A percentile compares a stretch with the other conserved stretches of the same genome.
These are phyloP conservation scores for Thalassiosira profunda DNA, from an alignment of 108 stramenopile genomes.

Conservation along the genomic window DNA sequence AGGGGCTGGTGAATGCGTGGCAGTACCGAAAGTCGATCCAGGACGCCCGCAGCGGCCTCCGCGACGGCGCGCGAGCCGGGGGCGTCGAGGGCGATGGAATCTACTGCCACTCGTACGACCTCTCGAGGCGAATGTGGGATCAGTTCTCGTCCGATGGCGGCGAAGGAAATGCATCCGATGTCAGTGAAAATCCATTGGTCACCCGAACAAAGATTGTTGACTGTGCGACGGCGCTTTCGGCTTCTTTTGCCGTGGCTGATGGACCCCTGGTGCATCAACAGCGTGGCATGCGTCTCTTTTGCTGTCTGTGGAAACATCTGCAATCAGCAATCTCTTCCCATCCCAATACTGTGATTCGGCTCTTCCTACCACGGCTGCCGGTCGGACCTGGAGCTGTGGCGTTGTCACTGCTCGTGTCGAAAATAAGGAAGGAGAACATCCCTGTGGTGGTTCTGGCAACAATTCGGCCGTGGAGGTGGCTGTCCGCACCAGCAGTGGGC, in stretches of 20 bases:
- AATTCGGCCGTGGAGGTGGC: slow-evolving; percentile 58
- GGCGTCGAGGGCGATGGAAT: slow-evolving; percentile 29
- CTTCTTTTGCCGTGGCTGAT: neutral
- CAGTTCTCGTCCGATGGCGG: slow-evolving; percentile 41
- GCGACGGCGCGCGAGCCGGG: neutral
- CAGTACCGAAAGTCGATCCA: slow-evolving; percentile 86
- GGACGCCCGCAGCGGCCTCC: slow-evolving; percentile 58
- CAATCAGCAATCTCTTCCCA: slow-evolving; percentile 10
- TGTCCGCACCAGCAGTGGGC: slow-evolving; percentile 5
- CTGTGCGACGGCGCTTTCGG: slow-evolving; percentile 5
- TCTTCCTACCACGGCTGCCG: slow-evolving; percentile 64
- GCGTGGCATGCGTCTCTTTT: slow-evolving; percentile 39
- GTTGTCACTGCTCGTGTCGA: slow-evolving; percentile 67
- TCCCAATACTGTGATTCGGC: slow-evolving; percentile 57
- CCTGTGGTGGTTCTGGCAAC: slow-evolving; percentile 75
- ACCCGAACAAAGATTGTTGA: slow-evolving; percentile 27
- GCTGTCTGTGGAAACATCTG: slow-evolving; percentile 38
- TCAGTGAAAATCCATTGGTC: slow-evolving; percentile 22
- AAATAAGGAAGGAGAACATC: slow-evolving; percentile 62
- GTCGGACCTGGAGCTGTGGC: slow-evolving; percentile 51
- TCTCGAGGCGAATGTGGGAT: slow-evolving; percentile 66
- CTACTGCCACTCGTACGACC: slow-evolving; percentile 86
- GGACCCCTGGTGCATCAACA: slow-evolving; percentile 4
- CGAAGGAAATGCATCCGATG: neutral
- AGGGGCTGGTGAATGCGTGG: slow-evolving; percentile 83